Conservation (phyloP, 1,139 yeast genomes). For the Blastobotrys indianensis region DNA sequence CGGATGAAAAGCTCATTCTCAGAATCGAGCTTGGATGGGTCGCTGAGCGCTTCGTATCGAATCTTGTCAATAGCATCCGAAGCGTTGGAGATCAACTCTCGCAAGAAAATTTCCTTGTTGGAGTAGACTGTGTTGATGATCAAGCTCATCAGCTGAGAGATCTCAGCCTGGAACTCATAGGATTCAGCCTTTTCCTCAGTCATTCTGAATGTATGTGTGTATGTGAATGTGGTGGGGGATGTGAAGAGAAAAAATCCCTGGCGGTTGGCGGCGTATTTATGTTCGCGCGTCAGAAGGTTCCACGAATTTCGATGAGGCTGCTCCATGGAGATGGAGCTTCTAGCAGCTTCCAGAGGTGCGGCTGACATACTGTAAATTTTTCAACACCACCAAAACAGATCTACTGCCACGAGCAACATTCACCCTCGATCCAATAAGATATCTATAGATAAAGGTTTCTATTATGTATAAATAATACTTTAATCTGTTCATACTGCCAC, state of each 20-base stretch:
- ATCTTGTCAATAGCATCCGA: constrained; percentile 96
- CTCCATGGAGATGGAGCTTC: no score
- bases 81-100: constrained; percentile 98
- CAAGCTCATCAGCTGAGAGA: constrained; percentile 99
- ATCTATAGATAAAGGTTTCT: no score
- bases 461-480: no score
- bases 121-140: constrained; percentile 99
- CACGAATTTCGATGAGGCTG: constrained; percentile 13
- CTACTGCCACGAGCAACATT: neutral
- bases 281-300: constrained; percentile 12
- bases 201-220: constrained; percentile 3
- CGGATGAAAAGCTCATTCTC: constrained; percentile 97
- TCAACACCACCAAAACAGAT: no score
- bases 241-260: constrained; percentile 4
- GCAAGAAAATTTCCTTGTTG: constrained; percentile 97
- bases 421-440: no score
- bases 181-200: constrained; percentile 31
- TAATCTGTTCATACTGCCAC: no score
- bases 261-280: constrained; percentile 1
- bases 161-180: constrained; percentile 97
- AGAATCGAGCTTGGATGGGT: constrained; percentile 83
- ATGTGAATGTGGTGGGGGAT: neutral
- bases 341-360: no score
- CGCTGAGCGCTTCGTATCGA: constrained; percentile 93
- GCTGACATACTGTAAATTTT: no score